Percentiles rank a stretch among this genome's conserved stretches.
phyloP scores from a whole-genome alignment of 345 rosid species.

The Angophora floribunda region DNA sequence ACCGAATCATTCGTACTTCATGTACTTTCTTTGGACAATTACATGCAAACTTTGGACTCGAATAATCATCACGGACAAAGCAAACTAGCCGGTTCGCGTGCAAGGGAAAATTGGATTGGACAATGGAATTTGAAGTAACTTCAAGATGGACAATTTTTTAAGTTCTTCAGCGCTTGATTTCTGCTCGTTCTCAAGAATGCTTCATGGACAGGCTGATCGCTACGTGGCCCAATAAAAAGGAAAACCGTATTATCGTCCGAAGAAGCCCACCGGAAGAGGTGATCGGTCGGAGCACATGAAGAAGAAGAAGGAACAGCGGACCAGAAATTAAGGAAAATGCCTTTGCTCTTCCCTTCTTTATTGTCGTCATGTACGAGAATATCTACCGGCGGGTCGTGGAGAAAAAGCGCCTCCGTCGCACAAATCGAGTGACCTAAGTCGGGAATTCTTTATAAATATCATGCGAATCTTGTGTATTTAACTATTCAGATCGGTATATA shows the following conservation, averaged over 20 bases:
- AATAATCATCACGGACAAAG: not conserved
- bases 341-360: not conserved
- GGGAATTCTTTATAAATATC: not conserved
- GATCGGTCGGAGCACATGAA: not conserved
- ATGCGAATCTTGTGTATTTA: not conserved
- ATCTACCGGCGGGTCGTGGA: not conserved
- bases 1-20: not conserved
- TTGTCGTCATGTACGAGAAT: not conserved
- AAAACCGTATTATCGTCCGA: not conserved
- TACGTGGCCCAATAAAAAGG: not conserved
- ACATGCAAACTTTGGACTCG: not conserved
- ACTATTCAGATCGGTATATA: not conserved
- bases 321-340: not conserved
- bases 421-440: not conserved
- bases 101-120: not conserved
- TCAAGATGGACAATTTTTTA: not conserved
- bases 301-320: not conserved
- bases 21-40: not conserved
- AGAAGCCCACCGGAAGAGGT: not conserved
- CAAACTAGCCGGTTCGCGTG: not conserved
- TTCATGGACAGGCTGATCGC: not conserved
- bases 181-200: not conserved
- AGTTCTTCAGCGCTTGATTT: not conserved
- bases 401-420: not conserved
- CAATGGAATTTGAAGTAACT: not conserved